Conservation (phyloP, 2,329 filamentous ascomycete species). For the Fusarium sarcochroum region DNA sequence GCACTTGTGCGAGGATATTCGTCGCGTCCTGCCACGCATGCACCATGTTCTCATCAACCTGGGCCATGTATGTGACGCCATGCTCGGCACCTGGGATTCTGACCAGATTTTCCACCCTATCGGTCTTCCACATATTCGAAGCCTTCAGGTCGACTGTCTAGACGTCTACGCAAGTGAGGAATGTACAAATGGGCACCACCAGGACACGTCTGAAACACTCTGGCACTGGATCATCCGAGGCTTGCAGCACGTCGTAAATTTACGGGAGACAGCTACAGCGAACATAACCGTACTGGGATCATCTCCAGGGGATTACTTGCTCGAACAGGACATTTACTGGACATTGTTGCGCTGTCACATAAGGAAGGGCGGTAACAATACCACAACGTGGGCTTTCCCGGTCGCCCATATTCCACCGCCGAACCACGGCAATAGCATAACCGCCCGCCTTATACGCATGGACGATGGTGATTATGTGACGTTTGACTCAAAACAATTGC, state of each 20-base stretch:
- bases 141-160: neutral
- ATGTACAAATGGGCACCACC: accelerated
- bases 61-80: neutral
- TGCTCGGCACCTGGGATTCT: constrained; percentile 1
- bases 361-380: neutral
- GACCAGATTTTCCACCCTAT: neutral
- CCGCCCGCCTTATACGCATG: too few relatives aligned
- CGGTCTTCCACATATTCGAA: neutral
- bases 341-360: constrained; percentile 13
- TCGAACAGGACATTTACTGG: neutral
- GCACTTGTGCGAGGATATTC: constrained; percentile 5
- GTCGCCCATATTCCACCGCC: neutral
- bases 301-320: too few relatives aligned
- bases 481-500: too few relatives aligned
- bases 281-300: neutral
- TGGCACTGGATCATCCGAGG: neutral
- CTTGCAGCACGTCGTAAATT: neutral
- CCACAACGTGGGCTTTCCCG: constrained; percentile 14
- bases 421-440: too few relatives aligned
- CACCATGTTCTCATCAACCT: constrained; percentile 6
- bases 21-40: neutral
- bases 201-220: accelerated
- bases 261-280: neutral
- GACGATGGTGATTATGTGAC: too few relatives aligned
- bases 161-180: neutral